These are phyloP conservation scores for Cynanchum wilfordii DNA, from an alignment of 257 asterid species.

Conservation along the genomic window DNA sequence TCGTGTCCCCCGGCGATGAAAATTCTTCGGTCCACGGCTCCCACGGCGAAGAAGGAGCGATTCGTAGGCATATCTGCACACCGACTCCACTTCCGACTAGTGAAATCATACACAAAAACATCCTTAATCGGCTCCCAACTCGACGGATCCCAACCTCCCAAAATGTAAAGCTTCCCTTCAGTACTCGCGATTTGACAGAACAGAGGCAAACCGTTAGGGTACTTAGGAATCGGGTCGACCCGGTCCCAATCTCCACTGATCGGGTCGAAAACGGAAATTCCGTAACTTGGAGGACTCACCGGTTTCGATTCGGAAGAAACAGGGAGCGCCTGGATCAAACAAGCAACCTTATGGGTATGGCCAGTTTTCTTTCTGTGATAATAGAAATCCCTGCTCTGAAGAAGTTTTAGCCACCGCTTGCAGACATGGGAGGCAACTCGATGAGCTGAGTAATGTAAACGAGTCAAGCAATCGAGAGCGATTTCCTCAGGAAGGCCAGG, in stretches of 20 bases:
- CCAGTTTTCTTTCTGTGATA: conserved; percentile 52
- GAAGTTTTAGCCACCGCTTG: conserved; percentile 51
- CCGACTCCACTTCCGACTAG: conserved; percentile 57
- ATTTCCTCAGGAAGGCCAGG: conserved; percentile 82
- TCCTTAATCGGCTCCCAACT: conserved; percentile 77
- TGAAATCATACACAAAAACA: conserved; percentile 68
- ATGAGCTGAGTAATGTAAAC: conserved; percentile 75
- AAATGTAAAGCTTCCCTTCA: conserved; percentile 55
- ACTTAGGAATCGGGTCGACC: conserved; percentile 57
- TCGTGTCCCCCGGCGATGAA: conserved; percentile 90
- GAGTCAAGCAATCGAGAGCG: conserved; percentile 72
- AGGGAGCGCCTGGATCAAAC: conserved; percentile 63
- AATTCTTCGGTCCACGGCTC: conserved; percentile 46
- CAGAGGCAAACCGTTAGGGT: conserved; percentile 66
- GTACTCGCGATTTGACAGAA: conserved; percentile 66
- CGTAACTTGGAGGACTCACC: conserved; percentile 54
- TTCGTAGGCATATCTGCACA: conserved; percentile 65
- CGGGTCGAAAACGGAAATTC: conserved; percentile 60
- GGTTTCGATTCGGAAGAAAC: conserved; percentile 41
- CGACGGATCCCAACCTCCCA: conserved; percentile 86
- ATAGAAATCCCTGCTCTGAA: conserved; percentile 65
- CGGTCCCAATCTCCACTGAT: conserved; percentile 51
- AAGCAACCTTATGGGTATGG: conserved; percentile 54
- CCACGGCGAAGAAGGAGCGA: conserved; percentile 75
- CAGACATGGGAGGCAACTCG: conserved; percentile 52